Base-by-base conservation (phyloP, 1,284 basidiomycete species). In the Ustilago hordei region DNA sequence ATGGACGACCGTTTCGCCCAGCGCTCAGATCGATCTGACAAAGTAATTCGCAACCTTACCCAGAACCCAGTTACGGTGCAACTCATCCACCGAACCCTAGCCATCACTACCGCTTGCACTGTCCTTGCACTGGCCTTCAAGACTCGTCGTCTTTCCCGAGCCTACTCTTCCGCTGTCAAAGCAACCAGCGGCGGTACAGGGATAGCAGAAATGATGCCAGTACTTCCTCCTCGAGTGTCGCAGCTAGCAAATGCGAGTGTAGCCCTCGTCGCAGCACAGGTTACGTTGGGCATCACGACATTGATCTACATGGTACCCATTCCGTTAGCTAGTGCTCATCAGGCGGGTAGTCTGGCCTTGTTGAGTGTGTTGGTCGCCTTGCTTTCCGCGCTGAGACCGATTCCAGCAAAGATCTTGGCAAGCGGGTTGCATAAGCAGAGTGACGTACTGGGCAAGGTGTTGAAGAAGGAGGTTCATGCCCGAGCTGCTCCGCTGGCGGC, bases 21-120 rank as follows among this genome's bases (percentile, higher is more conserved):
- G 94, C 86, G 90, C 92, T 11, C 91, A 91, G 86, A 89, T 85
- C 43, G 81, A 87, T 47, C 57, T 3, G 66, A 67, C n/a, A 75
- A 73, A 34, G 43, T 81, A 91, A 94, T 94, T 92, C 89, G 95
- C 67, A 99, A 98, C 86, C 89, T 98, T 58, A 91, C 97, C 73
- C 96, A 98, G 87, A 99, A 99, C 86, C 97, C 97, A 4, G 95
- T 93, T 9, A 98, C 97, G 0, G 95, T 96, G 9, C 97, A 99
- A 86, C 96, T 98, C 82, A 91, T 99, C 85, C 97, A 99, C 87
- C 92, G 97, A 43, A 89, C 95, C 53, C 89, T 99, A 55, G 95
- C 93, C 80, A 86, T 84, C 34, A 79, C 84, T 1, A 79, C 79
- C 0, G 64, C 81, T 34, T 54, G 50, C 43, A 36, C 86, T 9